Evolutionary conservation across 2,329 filamentous ascomycete genomes (phyloP).

Genomic region (Mycogone perniciosa): DNA sequence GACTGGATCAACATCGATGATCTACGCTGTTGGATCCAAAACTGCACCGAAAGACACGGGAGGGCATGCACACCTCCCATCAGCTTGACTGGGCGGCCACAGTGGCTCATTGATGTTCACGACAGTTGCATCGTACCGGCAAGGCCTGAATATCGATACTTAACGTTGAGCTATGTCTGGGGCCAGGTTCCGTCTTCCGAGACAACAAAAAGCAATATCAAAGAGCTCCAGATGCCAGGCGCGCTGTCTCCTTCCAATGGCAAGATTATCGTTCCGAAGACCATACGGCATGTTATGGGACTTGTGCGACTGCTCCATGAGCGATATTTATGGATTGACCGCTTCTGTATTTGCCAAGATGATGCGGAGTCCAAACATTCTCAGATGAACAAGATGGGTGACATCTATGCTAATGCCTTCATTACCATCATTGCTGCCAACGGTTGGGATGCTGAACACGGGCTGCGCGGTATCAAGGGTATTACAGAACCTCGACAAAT

Average conservation of each 20-base stretch:
- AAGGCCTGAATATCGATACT: neutral
- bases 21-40: neutral
- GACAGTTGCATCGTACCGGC: neutral
- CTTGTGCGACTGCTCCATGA: conserved; percentile 10
- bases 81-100: neutral
- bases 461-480: neutral
- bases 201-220: neutral
- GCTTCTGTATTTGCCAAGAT: neutral
- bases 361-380: neutral
- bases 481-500: neutral
- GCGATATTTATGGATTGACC: neutral
- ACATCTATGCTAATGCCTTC: neutral
- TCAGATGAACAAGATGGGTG: neutral
- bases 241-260: neutral
- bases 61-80: neutral
- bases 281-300: conserved; percentile 4
- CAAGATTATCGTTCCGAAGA: neutral
- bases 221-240: neutral
- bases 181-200: neutral
- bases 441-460: neutral
- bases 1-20: neutral
- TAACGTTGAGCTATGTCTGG: neutral
- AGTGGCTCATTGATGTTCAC: neutral
- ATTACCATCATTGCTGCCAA: neutral
- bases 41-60: neutral